Conservation (phyloP, 2,329 filamentous ascomycete species). For the Elsinoe batatas region DNA sequence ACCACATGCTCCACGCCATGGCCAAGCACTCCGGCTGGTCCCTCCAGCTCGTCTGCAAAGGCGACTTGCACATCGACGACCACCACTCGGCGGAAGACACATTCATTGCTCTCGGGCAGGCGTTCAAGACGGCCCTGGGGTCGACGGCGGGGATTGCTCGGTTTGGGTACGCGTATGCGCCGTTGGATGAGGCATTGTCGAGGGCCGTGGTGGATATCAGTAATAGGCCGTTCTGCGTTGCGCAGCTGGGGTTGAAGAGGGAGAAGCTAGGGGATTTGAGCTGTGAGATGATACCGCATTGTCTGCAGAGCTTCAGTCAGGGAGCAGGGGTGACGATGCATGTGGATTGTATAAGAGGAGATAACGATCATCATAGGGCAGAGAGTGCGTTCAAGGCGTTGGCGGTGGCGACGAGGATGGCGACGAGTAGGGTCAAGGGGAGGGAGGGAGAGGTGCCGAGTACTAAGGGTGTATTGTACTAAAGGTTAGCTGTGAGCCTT, state of each 20-base stretch:
- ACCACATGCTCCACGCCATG: constrained; percentile 96
- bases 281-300: constrained; percentile 96
- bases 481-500: neutral
- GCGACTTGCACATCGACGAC: constrained; percentile 94
- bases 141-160: constrained; percentile 71
- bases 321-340: constrained; percentile 86
- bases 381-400: constrained; percentile 97
- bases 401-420: constrained; percentile 72
- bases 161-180: constrained; percentile 85
- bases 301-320: constrained; percentile 86
- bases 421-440: constrained; percentile 63
- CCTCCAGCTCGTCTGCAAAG: constrained; percentile 69
- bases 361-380: constrained; percentile 91
- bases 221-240: constrained; percentile 77
- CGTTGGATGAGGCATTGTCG: constrained; percentile 89
- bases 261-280: constrained; percentile 92
- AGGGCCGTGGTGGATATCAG: constrained; percentile 91
- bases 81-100: constrained; percentile 97
- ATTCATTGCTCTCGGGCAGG: constrained; percentile 76
- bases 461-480: constrained; percentile 79
- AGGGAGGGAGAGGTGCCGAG: constrained; percentile 89
- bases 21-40: constrained; percentile 96
- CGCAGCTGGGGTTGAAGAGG: constrained; percentile 73
- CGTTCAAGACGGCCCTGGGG: constrained; percentile 73
- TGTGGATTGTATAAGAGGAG: constrained; percentile 80